These are phyloP conservation scores for Pelargonium fulgidum DNA, from an alignment of 441 rosid genomes.

Conservation along the genomic window DNA sequence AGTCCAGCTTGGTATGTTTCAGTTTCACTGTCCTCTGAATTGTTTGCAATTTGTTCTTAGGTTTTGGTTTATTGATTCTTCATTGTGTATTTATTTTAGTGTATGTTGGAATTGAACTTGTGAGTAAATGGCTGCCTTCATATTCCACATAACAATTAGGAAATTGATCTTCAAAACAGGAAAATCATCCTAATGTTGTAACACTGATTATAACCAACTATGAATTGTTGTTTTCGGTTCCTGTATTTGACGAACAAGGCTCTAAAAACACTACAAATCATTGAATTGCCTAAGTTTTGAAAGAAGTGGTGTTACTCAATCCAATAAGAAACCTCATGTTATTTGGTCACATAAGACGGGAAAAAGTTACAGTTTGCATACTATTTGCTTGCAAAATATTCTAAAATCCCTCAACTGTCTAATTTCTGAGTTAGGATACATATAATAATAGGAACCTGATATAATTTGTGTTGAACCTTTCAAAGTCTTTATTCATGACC, in stretches of 20 bases:
- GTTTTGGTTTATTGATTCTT: neutral
- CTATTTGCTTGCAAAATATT: neutral
- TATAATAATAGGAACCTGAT: neutral
- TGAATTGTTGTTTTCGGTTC: neutral
- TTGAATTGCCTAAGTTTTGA: too few species aligned
- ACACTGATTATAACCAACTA: neutral
- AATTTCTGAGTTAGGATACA: neutral
- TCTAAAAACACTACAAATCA: neutral
- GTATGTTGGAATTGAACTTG: neutral
- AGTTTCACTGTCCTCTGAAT: conserved; percentile 15
- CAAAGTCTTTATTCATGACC: neutral
- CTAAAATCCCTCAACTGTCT: neutral
- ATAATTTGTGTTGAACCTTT: neutral
- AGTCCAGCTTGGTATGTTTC: conserved; percentile 69
- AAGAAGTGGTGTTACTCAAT: neutral
- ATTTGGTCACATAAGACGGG: too few species aligned
- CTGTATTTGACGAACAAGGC: neutral
- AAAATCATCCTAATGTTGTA: too few species aligned
- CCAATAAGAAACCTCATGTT: too few species aligned
- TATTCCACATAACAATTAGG: too few species aligned
- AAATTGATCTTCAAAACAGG: neutral
- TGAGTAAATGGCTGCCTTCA: neutral
- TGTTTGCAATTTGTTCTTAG: neutral
- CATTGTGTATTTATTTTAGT: neutral
- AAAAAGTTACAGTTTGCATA: neutral